Evolutionary conservation across 139 green algal genomes (phyloP), one percentile per base, ranked within the genome.

Genomic region (Coelastrella sp.): DNA sequence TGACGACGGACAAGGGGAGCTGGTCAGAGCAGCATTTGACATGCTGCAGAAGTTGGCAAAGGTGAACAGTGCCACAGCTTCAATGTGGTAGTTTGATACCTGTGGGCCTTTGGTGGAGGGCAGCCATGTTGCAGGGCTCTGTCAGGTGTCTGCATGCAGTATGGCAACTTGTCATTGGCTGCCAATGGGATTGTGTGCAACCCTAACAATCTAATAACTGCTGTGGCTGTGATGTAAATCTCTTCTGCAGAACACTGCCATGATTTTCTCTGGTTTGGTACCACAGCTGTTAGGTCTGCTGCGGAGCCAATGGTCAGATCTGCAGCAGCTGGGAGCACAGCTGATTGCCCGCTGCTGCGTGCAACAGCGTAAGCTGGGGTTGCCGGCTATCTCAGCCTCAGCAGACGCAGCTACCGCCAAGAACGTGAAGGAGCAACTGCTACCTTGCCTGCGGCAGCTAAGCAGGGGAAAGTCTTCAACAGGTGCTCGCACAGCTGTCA

Each of bases 31-130:
- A 17, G 85, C 85, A 22, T 84, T 25, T 27, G 14, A 76, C 19
- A 15, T 90, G 58, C 20, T 81, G 59, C 74, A 84, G 85, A 22
- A 35, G n/a, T 58, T 90, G 72, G 49, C 85, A 22, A 90, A 90
- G 85, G 85, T 90, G 68, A 7, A 60, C 19, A 70, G 49, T 78
- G 12, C 20, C 76, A 82, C 73, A 80, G 73, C 20, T 15, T 9
- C 25, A 20, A 5, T 11, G 70, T 17, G n/a, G 12, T 78, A 17
- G 70, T 8, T 25, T 35, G 8, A 25, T 78, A 78, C 20, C 70
- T 11, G 20, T 78, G 6, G 19, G 8, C 8, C 20, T 78, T 24
- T 78, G 70, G 20, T 78, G 70, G 5, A 35, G 17, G 10, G 35
- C 70, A 78, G 70, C 70, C 19, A 78, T 35, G 70, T 25, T 24